Evolutionary conservation across 2,329 filamentous ascomycete genomes (phyloP).

Genomic region (Cordyceps cateniannulata): DNA sequence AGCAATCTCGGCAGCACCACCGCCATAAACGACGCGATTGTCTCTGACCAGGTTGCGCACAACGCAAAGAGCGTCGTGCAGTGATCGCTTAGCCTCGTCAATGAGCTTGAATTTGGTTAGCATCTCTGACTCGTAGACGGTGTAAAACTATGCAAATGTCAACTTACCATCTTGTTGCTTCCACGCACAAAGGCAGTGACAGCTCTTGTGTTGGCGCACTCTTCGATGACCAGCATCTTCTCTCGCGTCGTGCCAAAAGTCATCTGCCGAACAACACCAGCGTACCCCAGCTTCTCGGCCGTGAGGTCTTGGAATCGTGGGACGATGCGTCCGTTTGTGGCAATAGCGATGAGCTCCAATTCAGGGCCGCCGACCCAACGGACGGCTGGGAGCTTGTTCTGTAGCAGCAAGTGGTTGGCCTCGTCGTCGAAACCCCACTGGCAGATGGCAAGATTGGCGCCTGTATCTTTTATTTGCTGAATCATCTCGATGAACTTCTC

Average conservation of each 20-base stretch:
- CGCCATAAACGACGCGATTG: constrained; percentile 95
- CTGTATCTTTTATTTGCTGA: constrained; percentile 92
- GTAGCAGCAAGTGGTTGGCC: constrained; percentile 92
- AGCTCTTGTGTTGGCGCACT: constrained; percentile 94
- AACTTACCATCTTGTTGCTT: constrained; percentile 95
- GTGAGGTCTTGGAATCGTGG: constrained; percentile 94
- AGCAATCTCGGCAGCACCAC: constrained; percentile 93
- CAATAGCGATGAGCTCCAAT: constrained; percentile 97
- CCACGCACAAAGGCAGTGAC: constrained; percentile 95
- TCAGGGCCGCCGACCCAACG: constrained; percentile 97
- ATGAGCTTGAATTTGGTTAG: constrained; percentile 64
- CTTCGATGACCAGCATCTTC: constrained; percentile 99
- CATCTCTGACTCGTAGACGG: background rate
- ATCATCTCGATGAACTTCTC: constrained; percentile 99
- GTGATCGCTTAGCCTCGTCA: constrained; percentile 94
- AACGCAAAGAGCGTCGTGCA: constrained; percentile 96
- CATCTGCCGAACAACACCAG: constrained; percentile 90
- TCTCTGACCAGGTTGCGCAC: constrained; percentile 94
- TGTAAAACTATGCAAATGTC: background rate
- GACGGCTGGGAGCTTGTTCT: constrained; percentile 92
- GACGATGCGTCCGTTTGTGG: constrained; percentile 95
- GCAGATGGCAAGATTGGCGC: constrained; percentile 95
- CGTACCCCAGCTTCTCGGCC: constrained; percentile 81
- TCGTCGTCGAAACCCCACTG: constrained; percentile 99
- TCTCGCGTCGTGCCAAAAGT: constrained; percentile 94